These are phyloP conservation scores for Mycocentrospora acerina DNA, from an alignment of 2,329 filamentous ascomycete genomes.

Conservation along the genomic window DNA sequence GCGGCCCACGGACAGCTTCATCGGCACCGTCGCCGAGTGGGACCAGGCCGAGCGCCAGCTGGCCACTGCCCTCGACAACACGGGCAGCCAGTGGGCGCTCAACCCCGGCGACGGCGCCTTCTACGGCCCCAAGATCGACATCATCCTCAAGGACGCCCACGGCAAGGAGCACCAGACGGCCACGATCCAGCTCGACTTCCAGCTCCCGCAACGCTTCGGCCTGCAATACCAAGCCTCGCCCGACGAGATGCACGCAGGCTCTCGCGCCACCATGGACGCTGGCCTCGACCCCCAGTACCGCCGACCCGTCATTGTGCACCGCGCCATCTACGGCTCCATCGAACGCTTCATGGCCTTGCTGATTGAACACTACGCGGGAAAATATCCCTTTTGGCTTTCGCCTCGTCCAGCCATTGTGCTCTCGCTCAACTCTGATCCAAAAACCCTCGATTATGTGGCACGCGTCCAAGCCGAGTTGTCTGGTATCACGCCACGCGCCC, in stretches of 20 bases:
- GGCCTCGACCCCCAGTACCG: conserved; percentile 27
- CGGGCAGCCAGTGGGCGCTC: conserved; percentile 68
- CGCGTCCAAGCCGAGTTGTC: conserved; percentile 40
- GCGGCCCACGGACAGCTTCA: conserved; percentile 72
- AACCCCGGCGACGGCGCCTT: conserved; percentile 86
- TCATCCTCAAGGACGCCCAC: conserved; percentile 71
- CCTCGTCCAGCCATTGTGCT: conserved; percentile 75
- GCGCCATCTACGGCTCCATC: conserved; percentile 80
- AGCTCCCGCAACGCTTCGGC: conserved; percentile 79
- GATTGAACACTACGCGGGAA: conserved; percentile 77
- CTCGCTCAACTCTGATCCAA: conserved; percentile 65
- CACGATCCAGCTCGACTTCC: conserved; percentile 87
- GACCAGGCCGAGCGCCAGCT: conserved; percentile 68
- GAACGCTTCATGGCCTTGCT: conserved; percentile 83
- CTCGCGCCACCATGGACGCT: conserved; percentile 48
- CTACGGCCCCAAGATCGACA: conserved; percentile 90
- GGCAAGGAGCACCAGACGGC: conserved; percentile 88
- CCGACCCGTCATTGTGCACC: conserved; percentile 76
- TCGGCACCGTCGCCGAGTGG: conserved; percentile 72
- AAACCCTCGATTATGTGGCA: conserved; percentile 54
- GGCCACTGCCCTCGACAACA: conserved; percentile 61
- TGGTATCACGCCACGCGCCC: conserved; percentile 16
- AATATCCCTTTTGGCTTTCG: conserved; percentile 86
- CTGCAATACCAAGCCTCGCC: conserved; percentile 72
- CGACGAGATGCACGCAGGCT: conserved; percentile 60